Base-by-base conservation (phyloP, 2,329 filamentous ascomycete species). In the Pyricularia sp. region DNA sequence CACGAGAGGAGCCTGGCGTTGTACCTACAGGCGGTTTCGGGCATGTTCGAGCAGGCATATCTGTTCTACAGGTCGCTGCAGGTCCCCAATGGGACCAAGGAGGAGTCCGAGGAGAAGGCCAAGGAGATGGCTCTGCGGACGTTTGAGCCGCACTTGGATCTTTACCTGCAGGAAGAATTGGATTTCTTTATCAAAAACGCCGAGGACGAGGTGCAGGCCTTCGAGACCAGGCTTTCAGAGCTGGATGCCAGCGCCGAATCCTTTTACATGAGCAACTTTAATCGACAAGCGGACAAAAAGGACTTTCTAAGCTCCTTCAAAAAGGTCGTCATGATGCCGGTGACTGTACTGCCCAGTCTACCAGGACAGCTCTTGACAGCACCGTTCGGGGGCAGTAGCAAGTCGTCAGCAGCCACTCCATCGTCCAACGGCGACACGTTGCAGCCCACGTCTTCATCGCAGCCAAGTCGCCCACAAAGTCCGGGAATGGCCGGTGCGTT, bases 291-390 rank as follows among this genome's bases (percentile, higher is more conserved):
- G 0, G 94, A 96, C 68, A 99, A 99, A 77, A 91, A 92, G 69
- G 94, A 99, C 73, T 99, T 99, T 71, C 74, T 99, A 67, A 94
- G 88, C 60, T 96, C 93, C 0, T 99, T 99, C 81, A 97, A 92
- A 73, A 97, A 97, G 75, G 94, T 99, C 9, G 90, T 99, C 68
- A 97, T 99, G 93, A 96, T 96, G 87, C 94, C 94, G 2, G 93
- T 99, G 62, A 96, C 91, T 64, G 93, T 92, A 9, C 79, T 97
- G 4, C 90, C 91, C 1, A 87, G 84, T 61, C 84, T 88, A 68
- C 75, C 88, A 2, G 82, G 82, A 35, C 82, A 91, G 66, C 76
- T 84, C 6, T 78, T 84, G 62, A 79, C 80, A 9, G 84, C 79
- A n/a, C 82, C 82, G 65, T 90, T 86, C 71, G 81, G 77, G 66